Evolutionary conservation across 2,329 filamentous ascomycete genomes (phyloP), one percentile per base, ranked within the genome.

Genomic region (Bisporella sp.): DNA sequence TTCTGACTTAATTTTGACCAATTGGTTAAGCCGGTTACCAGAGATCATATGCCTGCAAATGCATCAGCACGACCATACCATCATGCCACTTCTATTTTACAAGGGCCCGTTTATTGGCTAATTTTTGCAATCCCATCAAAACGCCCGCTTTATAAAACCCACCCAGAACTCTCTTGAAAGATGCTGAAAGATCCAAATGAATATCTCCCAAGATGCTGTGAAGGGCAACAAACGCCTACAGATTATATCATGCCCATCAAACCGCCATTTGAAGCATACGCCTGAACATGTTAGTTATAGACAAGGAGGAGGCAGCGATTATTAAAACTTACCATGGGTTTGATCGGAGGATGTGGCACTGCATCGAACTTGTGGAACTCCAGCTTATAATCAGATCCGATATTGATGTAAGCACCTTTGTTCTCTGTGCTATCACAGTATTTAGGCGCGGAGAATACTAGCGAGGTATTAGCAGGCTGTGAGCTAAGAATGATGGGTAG

Each of bases 341-440:
- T 89, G 67, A 99, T 93, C 63, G 95, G 81, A 9, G 93, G 93
- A 74, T 99, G 93, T 55, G 91, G 91, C 48, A 99, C 93, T 6
- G 93, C 93, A 62, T 97, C 91, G 61, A 99, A 99, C 66, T 96
- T 85, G 68, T 93, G 81, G 72, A 88, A 99, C 37, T 89, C 75
- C 62, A 97, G 84, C 76, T 96, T 95, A 67, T 95, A 89, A 55
- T 96, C 88, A 12, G 88, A 80, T 32, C 88, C 87, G 57, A 99
- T 86, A 71, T 99, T 97, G 79, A 99, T 99, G 70, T 95, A 99
- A 13, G 93, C 93, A 57, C 93, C 93, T 73, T 91, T 93, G 73
- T 99, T 99, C 73, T 96, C 92, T 1, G 93, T 97, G 62, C 89
- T 89, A 67, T 99, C 93, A 71, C 93, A 99, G 69, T 99, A 99